Base-by-base conservation (phyloP, 257 asterid genomes). In the Linaria vulgaris region DNA sequence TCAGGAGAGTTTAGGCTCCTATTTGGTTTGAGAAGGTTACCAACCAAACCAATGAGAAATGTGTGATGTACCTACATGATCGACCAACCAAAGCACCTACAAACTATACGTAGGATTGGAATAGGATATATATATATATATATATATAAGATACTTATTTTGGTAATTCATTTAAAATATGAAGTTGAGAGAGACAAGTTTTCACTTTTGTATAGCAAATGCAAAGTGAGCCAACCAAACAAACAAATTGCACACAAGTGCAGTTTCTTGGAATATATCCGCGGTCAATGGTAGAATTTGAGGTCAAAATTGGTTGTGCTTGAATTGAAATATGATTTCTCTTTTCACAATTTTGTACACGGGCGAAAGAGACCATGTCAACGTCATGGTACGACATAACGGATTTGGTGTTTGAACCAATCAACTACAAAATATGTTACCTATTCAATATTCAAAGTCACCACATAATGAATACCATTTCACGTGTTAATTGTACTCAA, bases 31-130 rank as follows among this genome's bases (percentile, higher is more conserved):
- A 48, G 67, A 62, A 62, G 57, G 30, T 62, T 14, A 62, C 57
- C 67, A 62, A 62, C 67, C 57, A 62, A 46, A 62, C 67, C 67
- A 62, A 27, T 43, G 67, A 62, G 9, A 62, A 48, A 48, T 19
- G 27, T 44, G 19, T 34, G 41, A 27, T 34, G 10, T 11, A 7
- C 9, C 11, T 34, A n/a, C 41, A 34, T 34, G 41, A 30, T 30
- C 6, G 10, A 34, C 37, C 63, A 37, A 57, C 63, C 17, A 57
- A 57, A 44, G 27, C 63, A n/a, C 48, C 1, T 3, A 27, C 10
- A 34, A 34, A 34, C 9, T 34, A 8, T 34, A 8, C 1, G 10
- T 34, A 3, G n/a, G n/a, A n/a, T n/a, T n/a, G n/a, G n/a, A n/a
- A n/a, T n/a, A n/a, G n/a, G 1, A 34, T 34, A 34, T 34, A 34